These are phyloP conservation scores for Gentiana dahurica DNA, from an alignment of 257 asterid genomes.

Conservation along the genomic window DNA sequence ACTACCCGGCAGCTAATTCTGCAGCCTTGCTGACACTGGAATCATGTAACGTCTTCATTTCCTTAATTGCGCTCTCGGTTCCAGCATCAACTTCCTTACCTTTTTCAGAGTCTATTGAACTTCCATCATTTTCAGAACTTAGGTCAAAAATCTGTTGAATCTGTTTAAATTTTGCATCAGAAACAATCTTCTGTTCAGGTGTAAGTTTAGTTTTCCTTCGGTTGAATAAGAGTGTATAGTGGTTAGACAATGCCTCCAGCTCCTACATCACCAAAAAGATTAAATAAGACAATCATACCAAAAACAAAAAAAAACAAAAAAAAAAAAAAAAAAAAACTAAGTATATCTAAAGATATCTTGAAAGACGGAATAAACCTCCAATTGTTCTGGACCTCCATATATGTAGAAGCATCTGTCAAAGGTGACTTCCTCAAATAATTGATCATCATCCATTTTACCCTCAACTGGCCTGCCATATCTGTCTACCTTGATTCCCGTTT, in stretches of 20 bases:
- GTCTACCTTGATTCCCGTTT: constrained; percentile 68
- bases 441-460: constrained; percentile 56
- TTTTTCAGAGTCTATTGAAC: constrained; percentile 44
- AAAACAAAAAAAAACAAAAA: neutral
- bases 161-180: constrained; percentile 85
- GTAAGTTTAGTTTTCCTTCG: constrained; percentile 82
- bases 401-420: constrained; percentile 96
- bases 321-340: neutral
- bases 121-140: constrained; percentile 57
- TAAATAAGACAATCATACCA: constrained; percentile 10
- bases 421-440: constrained; percentile 66
- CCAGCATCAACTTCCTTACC: constrained; percentile 77
- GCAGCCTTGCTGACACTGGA: constrained; percentile 95
- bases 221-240: constrained; percentile 69
- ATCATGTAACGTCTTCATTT: constrained; percentile 60
- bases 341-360: constrained; percentile 1
- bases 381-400: constrained; percentile 97
- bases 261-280: constrained; percentile 39
- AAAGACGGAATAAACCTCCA: constrained; percentile 56
- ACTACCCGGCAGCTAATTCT: constrained; percentile 93
- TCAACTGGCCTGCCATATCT: constrained; percentile 23
- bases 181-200: constrained; percentile 55
- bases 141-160: constrained; percentile 67
- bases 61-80: constrained; percentile 41
- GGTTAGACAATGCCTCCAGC: constrained; percentile 90